Evolutionary conservation across 78 protist genomes (phyloP), one percentile per base, ranked within the genome.

Genomic region (Abeoforma whisleri): DNA sequence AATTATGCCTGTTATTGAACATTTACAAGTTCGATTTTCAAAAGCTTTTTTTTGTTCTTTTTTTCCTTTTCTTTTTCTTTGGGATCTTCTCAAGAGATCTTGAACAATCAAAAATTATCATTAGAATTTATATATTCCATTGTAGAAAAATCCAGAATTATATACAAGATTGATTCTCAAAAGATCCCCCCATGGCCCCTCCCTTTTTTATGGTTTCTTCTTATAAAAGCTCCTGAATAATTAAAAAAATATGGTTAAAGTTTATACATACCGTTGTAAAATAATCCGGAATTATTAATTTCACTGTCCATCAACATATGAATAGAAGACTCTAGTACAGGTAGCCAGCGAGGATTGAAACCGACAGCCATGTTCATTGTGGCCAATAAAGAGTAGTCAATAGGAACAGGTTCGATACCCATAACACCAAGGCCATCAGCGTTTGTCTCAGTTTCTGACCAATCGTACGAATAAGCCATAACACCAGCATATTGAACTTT

Each of bases 311-410:
- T 8, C 8, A 79, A n/a, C 83, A 79, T 79, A 16, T 16, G 83
- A 8, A 57, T n/a, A 23, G 83, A 40, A 16, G 83, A 40, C n/a
- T 79, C 83, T 0, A 79, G 83, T 22, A 57, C 57, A 16, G 5
- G 8, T 33, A 16, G 68, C 83, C 83, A 79, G n/a, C 83, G 31
- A 57, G 83, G 83, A 57, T 79, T 79, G 33, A 31, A 16, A 16
- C 68, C 33, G 8, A 57, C 68, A 8, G 83, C 83, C 68, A n/a
- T 0, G 19, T 40, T 30, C 83, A 79, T 79, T 22, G 83, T 79
- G 62, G 28, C 22, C 68, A 79, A 79, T n/a, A 30, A 79, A 57
- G 83, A 79, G 16, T 79, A 79, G 68, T 79, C 83, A 34, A 79
- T 79, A 19, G 83, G 83, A 57, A 79, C n/a, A 19, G 57, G 62